Evolutionary conservation across 2,329 filamentous ascomycete species (phyloP).

Genomic region (Fusarium protoensiforme): DNA sequence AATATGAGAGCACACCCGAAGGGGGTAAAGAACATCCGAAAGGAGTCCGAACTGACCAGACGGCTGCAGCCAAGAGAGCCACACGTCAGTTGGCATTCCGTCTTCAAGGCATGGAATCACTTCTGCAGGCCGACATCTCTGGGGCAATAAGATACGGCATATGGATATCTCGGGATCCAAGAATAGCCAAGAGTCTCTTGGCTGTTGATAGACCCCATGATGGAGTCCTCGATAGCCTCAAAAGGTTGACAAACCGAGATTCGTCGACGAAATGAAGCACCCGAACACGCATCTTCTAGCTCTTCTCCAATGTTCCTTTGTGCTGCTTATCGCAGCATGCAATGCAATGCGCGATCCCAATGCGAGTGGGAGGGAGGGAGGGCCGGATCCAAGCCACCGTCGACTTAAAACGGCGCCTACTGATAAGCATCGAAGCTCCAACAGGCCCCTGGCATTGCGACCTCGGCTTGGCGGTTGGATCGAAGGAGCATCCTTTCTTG

Average conservation of each 20-base stretch:
- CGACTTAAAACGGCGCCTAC: slow-evolving; percentile 34
- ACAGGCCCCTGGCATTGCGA: slow-evolving; percentile 27
- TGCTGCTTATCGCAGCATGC: slow-evolving; percentile 35
- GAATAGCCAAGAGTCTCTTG: slow-evolving; percentile 21
- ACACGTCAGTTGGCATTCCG: slow-evolving; percentile 5
- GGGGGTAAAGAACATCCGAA: not conserved
- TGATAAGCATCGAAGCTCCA: slow-evolving; percentile 39
- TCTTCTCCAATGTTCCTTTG: slow-evolving; percentile 14
- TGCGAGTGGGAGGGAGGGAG: slow-evolving; percentile 16
- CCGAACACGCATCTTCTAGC: slow-evolving; percentile 13
- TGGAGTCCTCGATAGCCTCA: not conserved
- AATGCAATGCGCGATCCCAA: slow-evolving; percentile 24
- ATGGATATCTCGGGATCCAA: slow-evolving; percentile 17
- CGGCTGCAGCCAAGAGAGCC: slow-evolving; percentile 11
- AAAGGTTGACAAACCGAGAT: not conserved
- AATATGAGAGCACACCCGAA: slow-evolving; percentile 17
- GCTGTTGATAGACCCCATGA: not conserved
- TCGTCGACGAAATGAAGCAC: slow-evolving; percentile 9
- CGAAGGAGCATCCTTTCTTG: slow-evolving; percentile 30
- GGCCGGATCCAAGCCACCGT: slow-evolving; percentile 30
- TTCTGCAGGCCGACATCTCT: not conserved
- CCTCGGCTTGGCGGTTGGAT: slow-evolving; percentile 35
- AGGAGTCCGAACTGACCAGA: not conserved
- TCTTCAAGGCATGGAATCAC: not conserved
- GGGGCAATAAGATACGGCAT: not conserved